phyloP scores from a whole-genome alignment of 331 rosid species.

The Cydonia oblonga region DNA sequence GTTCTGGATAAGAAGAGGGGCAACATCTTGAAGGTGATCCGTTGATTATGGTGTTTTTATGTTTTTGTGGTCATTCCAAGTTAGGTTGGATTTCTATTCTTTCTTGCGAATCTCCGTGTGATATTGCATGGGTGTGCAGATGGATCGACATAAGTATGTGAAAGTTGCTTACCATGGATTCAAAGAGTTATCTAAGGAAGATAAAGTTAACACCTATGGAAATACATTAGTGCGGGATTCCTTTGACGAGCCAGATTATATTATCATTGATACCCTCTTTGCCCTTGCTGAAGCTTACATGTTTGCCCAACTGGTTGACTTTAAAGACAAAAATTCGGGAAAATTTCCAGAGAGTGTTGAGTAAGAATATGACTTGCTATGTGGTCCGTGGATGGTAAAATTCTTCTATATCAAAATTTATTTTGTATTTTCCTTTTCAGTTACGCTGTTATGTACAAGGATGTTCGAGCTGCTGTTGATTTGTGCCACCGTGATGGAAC shows the following conservation, averaged over 20 bases:
- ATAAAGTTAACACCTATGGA: slow-evolving; percentile 83
- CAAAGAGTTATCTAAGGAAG: slow-evolving; percentile 83
- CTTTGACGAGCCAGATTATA: slow-evolving; percentile 93
- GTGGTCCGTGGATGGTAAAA: background rate
- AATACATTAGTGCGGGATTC: slow-evolving; percentile 77
- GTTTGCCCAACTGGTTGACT: slow-evolving; percentile 95
- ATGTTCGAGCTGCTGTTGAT: slow-evolving; percentile 99
- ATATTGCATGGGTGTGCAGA: slow-evolving; percentile 32
- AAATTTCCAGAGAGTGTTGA: slow-evolving; percentile 49
- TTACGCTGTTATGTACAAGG: slow-evolving; percentile 80
- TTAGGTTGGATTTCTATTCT: background rate
- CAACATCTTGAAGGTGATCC: slow-evolving; percentile 84
- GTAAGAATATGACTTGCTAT: slow-evolving; percentile 35
- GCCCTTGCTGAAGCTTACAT: slow-evolving; percentile 94
- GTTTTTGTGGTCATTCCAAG: background rate
- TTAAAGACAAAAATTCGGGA: slow-evolving; percentile 53
- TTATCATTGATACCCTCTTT: slow-evolving; percentile 88
- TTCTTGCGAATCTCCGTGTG: background rate
- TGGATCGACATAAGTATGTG: slow-evolving; percentile 99
- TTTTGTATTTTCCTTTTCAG: slow-evolving; percentile 21
- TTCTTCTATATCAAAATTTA: background rate
- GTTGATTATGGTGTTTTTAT: background rate
- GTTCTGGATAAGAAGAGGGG: slow-evolving; percentile 96
- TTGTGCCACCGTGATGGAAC: slow-evolving; percentile 99
- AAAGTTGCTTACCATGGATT: slow-evolving; percentile 98